Percentiles rank a stretch among this genome's conserved stretches.
phyloP scores from a whole-genome alignment of 2,329 filamentous ascomycete species.

The Hymenoscyphus salicellus region DNA sequence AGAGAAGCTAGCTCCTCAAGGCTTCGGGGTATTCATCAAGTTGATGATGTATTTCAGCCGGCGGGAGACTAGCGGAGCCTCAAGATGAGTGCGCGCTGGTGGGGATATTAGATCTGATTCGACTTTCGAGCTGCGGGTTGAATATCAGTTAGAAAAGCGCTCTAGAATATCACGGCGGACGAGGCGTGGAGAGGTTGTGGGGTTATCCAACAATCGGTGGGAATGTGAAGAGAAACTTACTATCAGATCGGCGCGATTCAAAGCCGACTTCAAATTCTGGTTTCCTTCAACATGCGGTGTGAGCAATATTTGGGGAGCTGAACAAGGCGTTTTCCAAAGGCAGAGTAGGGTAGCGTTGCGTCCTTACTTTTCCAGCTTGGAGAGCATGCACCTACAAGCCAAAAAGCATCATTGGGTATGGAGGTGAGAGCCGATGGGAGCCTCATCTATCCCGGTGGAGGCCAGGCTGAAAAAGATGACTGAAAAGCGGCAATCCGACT shows the following conservation, averaged over 20 bases:
- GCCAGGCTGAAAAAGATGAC: not conserved
- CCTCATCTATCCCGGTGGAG: not conserved
- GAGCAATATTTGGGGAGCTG: not conserved
- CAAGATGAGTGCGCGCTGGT: not conserved
- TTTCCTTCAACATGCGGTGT: not conserved
- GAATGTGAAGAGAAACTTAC: not conserved
- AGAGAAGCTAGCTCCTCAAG: constrained; percentile 27
- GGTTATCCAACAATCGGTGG: not conserved
- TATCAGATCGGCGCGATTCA: constrained; percentile 1
- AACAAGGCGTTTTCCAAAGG: not conserved
- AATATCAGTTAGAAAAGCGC: not conserved
- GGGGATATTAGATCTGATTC: not conserved
- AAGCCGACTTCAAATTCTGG: not conserved
- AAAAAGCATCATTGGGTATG: not conserved
- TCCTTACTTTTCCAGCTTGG: not conserved
- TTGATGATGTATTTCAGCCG: too few species aligned
- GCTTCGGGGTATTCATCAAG: constrained; percentile 24
- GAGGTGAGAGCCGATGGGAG: constrained; percentile 3
- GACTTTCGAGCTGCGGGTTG: not conserved
- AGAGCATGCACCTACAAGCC: not conserved
- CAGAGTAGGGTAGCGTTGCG: not conserved
- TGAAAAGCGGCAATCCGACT: not conserved
- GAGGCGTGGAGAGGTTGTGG: not conserved
- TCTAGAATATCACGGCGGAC: not conserved
- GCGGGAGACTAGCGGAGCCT: not conserved